Evolutionary conservation across 2,329 filamentous ascomycete genomes (phyloP), one percentile per base, ranked within the genome.

Genomic region (Ascomycota sp.): DNA sequence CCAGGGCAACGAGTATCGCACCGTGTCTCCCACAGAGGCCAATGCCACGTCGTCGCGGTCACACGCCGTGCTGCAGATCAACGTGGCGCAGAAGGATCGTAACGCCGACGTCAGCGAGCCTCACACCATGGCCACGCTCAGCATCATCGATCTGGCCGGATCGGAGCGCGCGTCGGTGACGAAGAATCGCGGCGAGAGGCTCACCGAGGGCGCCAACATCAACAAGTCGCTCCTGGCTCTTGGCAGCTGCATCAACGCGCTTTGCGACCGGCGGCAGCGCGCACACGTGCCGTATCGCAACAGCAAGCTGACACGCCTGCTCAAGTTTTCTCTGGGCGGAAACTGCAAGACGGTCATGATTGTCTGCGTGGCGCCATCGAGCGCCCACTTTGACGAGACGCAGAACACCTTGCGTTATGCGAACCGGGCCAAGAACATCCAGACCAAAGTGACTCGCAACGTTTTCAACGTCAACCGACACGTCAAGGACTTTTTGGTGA

Each of bases 261-360:
- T 98, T 11, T 98, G 89, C 57, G 89, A 98, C 49, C 72, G 80
- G 5, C 72, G 82, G 34, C 92, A 89, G 57, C 76, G 72, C 42
- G 89, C 91, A 43, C 89, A 98, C 53, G 79, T 98, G 10, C 89
- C 89, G 1, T 98, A 98, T 58, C 73, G 89, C 45, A 95, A 98
- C 58, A 95, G 86, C 41, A 98, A 95, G 49, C 73, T 98, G 35
- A 98, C 89, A 0, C 75, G 89, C 35, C 64, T 98, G 5, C 68
- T 98, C 35, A 98, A 98, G 48, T 98, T 98, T 56, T 92, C 86
- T 0, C 69, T 98, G 0, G 89, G 89, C 25, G 89, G 89, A 3
- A 98, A 98, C 54, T 98, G 89, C 65, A 91, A 84, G 57, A 98
- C 89, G 0, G 89, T 98, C 51, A 98, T 98, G 89, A 95, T 98